Base-by-base conservation (phyloP, 1,284 basidiomycete species). In the Tilletia setariae region DNA sequence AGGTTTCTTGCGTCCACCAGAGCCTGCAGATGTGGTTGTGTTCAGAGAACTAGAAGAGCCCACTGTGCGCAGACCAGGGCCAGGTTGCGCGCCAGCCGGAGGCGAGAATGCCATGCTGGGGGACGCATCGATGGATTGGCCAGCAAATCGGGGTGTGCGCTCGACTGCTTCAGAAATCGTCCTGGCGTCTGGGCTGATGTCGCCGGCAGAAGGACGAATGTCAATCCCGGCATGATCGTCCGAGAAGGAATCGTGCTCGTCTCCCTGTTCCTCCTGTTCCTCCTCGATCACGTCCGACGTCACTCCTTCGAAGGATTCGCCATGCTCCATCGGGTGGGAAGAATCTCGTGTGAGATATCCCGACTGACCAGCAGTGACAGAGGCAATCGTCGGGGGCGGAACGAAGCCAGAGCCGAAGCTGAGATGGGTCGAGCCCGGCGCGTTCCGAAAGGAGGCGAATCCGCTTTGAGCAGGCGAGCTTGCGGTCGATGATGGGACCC, bases 1-100 rank as follows among this genome's bases (percentile, higher is more conserved):
- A 40, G 67, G 61, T 64, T 68, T 70, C 69, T 70, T 65, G 59
- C 68, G 56, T 15, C 51, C 51, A 6, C 16, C 51, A 13, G 21
- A 15, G 8, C 51, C 51, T 15, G 21, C 51, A 4, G 23, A 2
- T 23, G 51, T 23, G 23, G 40, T 42, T 32, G 40, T 35, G 35
- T 40, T 40, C 35, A 40, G 35, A 9, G 51, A 42, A 25, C 25
- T 23, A 30, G 11, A 53, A 51, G 35, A 40, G 11, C 35, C 35
- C 35, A 40, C 25, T 21, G 64, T 43, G 42, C 42, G 51, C 64
- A 53, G 28, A 40, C 56, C n/a, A 2, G 66, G 59, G 7, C 66
- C 66, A 7, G 66, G 66, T 25, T 63, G 59, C 21, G 65, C 15
- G 23, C n/a, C 47, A 16, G 65, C n/a, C 19, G 65, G 64, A 28